Evolutionary conservation across 2,329 filamentous ascomycete species (phyloP).

Genomic region (Monosporascus sp.): DNA sequence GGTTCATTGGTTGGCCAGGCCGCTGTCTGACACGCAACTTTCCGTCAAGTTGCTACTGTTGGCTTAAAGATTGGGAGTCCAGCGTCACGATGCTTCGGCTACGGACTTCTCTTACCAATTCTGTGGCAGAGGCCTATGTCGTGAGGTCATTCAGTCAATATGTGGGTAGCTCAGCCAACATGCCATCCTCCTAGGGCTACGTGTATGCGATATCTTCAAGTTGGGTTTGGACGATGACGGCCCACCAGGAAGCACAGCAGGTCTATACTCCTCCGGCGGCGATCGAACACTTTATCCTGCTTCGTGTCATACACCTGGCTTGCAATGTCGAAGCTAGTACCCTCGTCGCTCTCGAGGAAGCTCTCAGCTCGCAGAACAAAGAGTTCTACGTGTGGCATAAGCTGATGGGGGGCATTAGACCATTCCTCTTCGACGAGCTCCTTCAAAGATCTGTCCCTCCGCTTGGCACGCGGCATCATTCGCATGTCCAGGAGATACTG

Average conservation of each 20-base stretch:
- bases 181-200: too few species aligned
- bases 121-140: too few species aligned
- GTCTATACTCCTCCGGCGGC: neutral
- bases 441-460: neutral
- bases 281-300: neutral
- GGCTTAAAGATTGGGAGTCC: too few species aligned
- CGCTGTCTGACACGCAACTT: too few species aligned
- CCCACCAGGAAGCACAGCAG: neutral
- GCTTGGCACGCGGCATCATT: neutral
- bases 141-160: too few species aligned
- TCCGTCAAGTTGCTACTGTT: too few species aligned
- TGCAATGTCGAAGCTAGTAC: neutral
- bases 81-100: too few species aligned
- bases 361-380: neutral
- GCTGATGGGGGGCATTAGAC: neutral
- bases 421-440: neutral
- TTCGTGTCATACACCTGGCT: neutral
- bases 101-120: too few species aligned
- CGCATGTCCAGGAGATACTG: neutral
- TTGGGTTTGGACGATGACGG: neutral
- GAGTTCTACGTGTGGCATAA: neutral
- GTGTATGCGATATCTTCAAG: neutral
- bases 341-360: neutral
- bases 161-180: too few species aligned
- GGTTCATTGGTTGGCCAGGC: too few species aligned